A percentile compares a stretch with the other conserved stretches of the same genome.
phyloP scores from a whole-genome alignment of 2,329 filamentous ascomycete genomes.

The Diaporthe longicolla region DNA sequence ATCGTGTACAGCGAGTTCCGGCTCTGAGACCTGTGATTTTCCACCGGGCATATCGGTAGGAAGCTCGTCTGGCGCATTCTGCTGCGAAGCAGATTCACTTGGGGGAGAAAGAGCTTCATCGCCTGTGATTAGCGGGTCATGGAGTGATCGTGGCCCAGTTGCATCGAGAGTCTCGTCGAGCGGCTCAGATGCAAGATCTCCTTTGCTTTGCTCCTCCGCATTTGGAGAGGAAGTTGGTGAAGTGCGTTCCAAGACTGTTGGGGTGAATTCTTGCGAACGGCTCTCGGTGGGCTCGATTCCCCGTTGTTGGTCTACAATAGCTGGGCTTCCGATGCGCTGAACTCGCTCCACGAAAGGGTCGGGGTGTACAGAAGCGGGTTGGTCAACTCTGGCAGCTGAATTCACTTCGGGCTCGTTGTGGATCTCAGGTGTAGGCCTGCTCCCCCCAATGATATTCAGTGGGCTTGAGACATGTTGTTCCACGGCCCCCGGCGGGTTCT shows the following conservation, averaged over 20 bases:
- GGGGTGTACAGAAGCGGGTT: neutral
- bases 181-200: neutral
- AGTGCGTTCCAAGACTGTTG: neutral
- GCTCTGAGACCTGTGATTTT: neutral
- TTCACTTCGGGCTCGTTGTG: neutral
- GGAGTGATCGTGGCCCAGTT: neutral
- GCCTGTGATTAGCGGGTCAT: neutral
- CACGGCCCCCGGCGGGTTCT: neutral
- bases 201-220: neutral
- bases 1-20: neutral
- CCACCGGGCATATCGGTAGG: neutral
- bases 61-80: neutral
- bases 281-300: neutral
- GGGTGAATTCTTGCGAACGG: neutral
- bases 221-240: neutral
- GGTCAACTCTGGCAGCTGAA: neutral
- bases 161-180: neutral
- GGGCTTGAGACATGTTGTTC: constrained; percentile 1
- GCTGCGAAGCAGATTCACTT: neutral
- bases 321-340: neutral
- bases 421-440: neutral
- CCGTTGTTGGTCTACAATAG: neutral
- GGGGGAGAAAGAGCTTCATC: neutral
- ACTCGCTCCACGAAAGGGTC: neutral
- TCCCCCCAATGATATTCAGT: neutral